These are phyloP conservation scores for Rhynchospora breviuscula DNA, from an alignment of 176 grass and related monocot genomes.

Conservation along the genomic window DNA sequence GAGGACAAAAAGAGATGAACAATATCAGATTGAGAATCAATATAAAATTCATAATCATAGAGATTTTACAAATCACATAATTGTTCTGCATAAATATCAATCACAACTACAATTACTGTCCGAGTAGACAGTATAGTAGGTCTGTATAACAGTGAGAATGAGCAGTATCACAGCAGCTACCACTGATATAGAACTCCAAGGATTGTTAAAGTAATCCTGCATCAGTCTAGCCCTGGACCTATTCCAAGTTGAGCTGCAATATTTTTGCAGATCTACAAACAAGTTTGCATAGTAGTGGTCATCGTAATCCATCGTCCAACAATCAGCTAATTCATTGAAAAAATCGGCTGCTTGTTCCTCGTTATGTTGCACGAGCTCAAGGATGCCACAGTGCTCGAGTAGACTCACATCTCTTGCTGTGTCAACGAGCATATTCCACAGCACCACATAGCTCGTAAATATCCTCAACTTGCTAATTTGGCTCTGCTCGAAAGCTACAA, in stretches of 20 bases:
- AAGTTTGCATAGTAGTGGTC: background rate
- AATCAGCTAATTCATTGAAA: conserved; percentile 10
- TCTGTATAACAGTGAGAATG: conserved; percentile 19
- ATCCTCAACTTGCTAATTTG: background rate
- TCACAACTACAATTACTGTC: background rate
- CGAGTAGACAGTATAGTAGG: conserved; percentile 18
- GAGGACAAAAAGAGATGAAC: no score
- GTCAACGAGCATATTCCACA: conserved; percentile 37
- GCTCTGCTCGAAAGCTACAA: conserved; percentile 46
- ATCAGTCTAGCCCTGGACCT: conserved; percentile 9
- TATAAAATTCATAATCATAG: no score
- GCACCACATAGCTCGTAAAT: conserved; percentile 26
- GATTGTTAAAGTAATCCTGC: conserved; percentile 45
- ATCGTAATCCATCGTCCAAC: background rate
- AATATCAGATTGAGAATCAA: no score
- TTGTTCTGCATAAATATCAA: background rate
- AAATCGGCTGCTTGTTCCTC: background rate
- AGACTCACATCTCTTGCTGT: conserved; percentile 26
- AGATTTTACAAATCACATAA: no score
- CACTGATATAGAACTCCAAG: conserved; percentile 33
- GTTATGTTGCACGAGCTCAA: conserved; percentile 20
- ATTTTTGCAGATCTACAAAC: background rate
- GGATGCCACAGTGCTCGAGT: background rate
- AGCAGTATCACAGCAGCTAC: conserved; percentile 7
- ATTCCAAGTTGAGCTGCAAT: background rate